Evolutionary conservation across 2,329 filamentous ascomycete species (phyloP).

Genomic region (Fusarium sp.): DNA sequence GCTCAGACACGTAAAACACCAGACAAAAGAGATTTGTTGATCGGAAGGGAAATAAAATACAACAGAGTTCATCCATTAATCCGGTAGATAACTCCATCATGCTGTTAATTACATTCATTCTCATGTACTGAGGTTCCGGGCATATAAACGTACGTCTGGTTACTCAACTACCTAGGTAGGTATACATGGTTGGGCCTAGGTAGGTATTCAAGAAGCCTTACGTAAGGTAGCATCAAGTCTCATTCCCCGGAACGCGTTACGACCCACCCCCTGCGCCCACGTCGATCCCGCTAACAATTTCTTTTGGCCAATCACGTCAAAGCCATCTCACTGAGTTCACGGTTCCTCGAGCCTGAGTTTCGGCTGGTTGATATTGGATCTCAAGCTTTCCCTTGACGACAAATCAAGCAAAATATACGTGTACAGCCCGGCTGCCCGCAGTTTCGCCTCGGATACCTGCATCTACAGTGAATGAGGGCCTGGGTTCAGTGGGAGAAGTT

Average conservation of each 20-base stretch:
- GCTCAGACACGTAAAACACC: no score
- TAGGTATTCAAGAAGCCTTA: background rate
- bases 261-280: conserved; percentile 9
- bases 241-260: conserved; percentile 25
- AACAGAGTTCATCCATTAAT: no score
- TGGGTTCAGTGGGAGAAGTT: conserved; percentile 11
- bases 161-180: no score
- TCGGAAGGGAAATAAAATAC: no score
- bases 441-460: background rate
- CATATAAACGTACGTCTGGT: no score
- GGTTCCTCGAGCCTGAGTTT: conserved; percentile 18
- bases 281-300: conserved; percentile 37
- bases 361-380: conserved; percentile 23
- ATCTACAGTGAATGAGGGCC: conserved; percentile 26
- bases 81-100: no score
- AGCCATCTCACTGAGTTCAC: conserved; percentile 24
- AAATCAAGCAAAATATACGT: conserved; percentile 14
- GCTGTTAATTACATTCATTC: no score
- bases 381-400: conserved; percentile 6
- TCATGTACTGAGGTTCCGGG: no score
- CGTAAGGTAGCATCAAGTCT: background rate
- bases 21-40: no score
- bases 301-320: conserved; percentile 22
- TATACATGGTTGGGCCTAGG: no score
- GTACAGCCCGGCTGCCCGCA: background rate